Evolutionary conservation across 169 alveolate species (phyloP).

Genomic region (Plasmodium blacklocki): DNA sequence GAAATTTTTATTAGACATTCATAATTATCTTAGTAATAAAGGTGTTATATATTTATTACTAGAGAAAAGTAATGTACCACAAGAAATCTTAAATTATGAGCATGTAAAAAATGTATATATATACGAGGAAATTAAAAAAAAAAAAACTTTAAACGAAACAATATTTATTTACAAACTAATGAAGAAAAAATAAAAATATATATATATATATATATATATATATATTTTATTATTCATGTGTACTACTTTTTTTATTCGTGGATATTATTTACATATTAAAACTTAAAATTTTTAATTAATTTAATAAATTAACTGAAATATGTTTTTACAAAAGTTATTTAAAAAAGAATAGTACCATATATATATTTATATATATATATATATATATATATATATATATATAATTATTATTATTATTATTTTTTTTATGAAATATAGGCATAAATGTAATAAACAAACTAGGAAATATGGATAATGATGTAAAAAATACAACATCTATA

Average conservation of each 20-base stretch:
- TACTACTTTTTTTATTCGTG: not conserved
- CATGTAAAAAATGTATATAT: constrained; percentile 18
- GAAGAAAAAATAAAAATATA: constrained; percentile 13
- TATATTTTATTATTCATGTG: not conserved
- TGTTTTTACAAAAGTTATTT: not conserved
- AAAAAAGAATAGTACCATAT: not conserved
- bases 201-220: not conserved
- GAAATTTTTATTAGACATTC: constrained; percentile 47
- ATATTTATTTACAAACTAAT: constrained; percentile 62
- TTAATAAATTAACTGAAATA: constrained; percentile 1
- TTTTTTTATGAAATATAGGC: no score
- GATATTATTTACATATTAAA: no score
- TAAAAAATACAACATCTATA: no score
- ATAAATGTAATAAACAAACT: no score
- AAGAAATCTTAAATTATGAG: constrained; percentile 31
- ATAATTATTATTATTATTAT: no score
- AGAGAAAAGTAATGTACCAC: constrained; percentile 57
- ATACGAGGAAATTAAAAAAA: constrained; percentile 37
- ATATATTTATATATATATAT: no score
- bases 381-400: no score
- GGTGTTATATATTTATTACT: constrained; percentile 60
- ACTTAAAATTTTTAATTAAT: not conserved
- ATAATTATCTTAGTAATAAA: constrained; percentile 52
- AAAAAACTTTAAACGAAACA: constrained; percentile 65
- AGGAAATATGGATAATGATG: no score